phyloP scores from a whole-genome alignment of 139 green algal species.

The Chlamydomonas sp. region DNA sequence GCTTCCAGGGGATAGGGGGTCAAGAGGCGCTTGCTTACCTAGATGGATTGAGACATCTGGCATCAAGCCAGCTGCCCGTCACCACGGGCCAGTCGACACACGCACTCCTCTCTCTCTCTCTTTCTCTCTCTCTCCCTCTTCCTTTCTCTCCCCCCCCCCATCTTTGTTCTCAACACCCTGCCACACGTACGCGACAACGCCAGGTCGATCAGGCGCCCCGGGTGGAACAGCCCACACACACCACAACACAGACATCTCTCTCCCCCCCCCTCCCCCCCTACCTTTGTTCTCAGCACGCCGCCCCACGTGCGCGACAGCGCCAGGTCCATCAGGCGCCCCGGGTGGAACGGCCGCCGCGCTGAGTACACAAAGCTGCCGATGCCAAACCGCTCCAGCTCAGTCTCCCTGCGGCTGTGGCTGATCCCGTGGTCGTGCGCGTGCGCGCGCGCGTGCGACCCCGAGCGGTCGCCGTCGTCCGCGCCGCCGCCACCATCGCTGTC shows the following conservation, averaged over 20 bases:
- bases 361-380: constrained; percentile 55
- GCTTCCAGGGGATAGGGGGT: too few relatives aligned
- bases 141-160: too few relatives aligned
- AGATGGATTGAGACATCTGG: too few relatives aligned
- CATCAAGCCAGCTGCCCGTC: too few relatives aligned
- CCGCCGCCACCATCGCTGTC: constrained; percentile 7
- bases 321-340: constrained; percentile 31
- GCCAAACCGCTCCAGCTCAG: constrained; percentile 39
- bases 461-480: background rate
- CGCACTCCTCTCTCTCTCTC: too few relatives aligned
- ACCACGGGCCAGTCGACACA: too few relatives aligned
- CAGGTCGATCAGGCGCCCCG: constrained; percentile 31
- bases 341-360: constrained; percentile 49
- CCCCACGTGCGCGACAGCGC: constrained; percentile 36
- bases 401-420: too few relatives aligned
- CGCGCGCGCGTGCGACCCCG: background rate
- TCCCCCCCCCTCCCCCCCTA: too few relatives aligned
- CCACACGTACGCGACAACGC: constrained; percentile 35
- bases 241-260: background rate
- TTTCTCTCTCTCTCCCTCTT: too few relatives aligned
- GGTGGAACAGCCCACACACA: constrained; percentile 17
- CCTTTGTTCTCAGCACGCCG: constrained; percentile 50
- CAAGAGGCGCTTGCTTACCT: too few relatives aligned
- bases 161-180: constrained; percentile 49
- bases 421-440: background rate